A percentile compares a stretch with the other conserved stretches of the same genome.
Conservation (phyloP, 2,329 filamentous ascomycete species). For the Aspergillus sp. region DNA sequence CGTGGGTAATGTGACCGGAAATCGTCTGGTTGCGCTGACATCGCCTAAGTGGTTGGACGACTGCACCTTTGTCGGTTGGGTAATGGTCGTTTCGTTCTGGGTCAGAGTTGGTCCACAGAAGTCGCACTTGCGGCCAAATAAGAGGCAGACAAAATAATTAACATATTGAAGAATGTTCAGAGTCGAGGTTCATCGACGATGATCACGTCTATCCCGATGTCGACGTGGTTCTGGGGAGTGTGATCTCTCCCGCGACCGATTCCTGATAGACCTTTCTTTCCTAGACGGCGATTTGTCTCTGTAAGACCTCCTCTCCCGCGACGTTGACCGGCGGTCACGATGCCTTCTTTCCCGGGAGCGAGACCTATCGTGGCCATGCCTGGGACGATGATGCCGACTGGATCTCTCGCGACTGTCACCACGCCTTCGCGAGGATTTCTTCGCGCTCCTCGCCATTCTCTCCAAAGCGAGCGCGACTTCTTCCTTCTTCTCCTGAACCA, state of each 20-base stretch:
- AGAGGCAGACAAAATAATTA: constrained; percentile 1
- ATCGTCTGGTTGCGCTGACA: not conserved
- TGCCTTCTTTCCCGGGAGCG: constrained; percentile 22
- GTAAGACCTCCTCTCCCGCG: constrained; percentile 13
- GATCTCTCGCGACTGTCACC: constrained; percentile 29
- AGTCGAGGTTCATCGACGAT: constrained; percentile 17
- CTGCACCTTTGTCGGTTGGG: not conserved
- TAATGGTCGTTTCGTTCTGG: not conserved
- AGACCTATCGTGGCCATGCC: constrained; percentile 21
- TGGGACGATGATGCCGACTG: constrained; percentile 38
- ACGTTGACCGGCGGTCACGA: constrained; percentile 19
- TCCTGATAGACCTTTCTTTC: constrained; percentile 19
- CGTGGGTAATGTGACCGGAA: not conserved
- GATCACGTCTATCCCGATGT: constrained; percentile 23
- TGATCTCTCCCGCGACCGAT: constrained; percentile 18
- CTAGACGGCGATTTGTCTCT: constrained; percentile 17
- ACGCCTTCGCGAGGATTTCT: constrained; percentile 27
- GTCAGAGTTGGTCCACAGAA: not conserved
- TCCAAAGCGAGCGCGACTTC: constrained; percentile 65
- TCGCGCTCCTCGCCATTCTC: constrained; percentile 44
- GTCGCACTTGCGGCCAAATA: constrained; percentile 1
- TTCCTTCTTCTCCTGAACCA: constrained; percentile 85
- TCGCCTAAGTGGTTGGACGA: not conserved
- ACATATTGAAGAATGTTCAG: not conserved
- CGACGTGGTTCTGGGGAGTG: constrained; percentile 20